These are phyloP conservation scores for Phylloboletellus chloephorus DNA, from an alignment of 1,284 basidiomycete species.

Conservation along the genomic window DNA sequence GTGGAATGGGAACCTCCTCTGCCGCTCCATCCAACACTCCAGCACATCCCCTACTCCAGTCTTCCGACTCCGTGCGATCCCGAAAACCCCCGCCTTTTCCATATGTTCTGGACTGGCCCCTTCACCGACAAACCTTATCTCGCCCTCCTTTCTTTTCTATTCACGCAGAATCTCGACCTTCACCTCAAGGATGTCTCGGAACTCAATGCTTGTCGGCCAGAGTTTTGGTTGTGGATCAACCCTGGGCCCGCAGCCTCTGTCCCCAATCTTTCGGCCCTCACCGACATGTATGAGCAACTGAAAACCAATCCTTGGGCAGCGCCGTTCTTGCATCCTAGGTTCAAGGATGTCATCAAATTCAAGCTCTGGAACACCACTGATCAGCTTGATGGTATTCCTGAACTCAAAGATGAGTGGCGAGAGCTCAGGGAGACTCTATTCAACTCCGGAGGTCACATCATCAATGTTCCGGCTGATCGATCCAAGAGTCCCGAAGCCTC, in stretches of 20 bases:
- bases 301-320: conserved; percentile 78
- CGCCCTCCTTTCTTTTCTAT: conserved; percentile 68
- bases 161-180: conserved; percentile 70
- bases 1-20: conserved; percentile 42
- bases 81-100: conserved; percentile 64
- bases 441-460: conserved; percentile 67
- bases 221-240: conserved; percentile 89
- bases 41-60: conserved; percentile 37
- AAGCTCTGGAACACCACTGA: conserved; percentile 90
- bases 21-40: conserved; percentile 33
- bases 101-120: conserved; percentile 78
- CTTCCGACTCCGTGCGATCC: conserved; percentile 50
- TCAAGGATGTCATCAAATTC: conserved; percentile 78
- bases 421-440: conserved; percentile 58
- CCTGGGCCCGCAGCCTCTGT: conserved; percentile 66
- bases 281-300: conserved; percentile 66
- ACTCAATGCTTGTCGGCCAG: conserved; percentile 53
- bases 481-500: conserved; percentile 24
- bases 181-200: conserved; percentile 39
- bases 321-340: conserved; percentile 77
- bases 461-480: conserved; percentile 45
- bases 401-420: conserved; percentile 76
- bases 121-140: conserved; percentile 79
- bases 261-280: conserved; percentile 63
- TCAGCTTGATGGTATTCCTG: conserved; percentile 75